phyloP scores from a whole-genome alignment of 179 eudicot genomes.

The Heliamphora pulchella region DNA sequence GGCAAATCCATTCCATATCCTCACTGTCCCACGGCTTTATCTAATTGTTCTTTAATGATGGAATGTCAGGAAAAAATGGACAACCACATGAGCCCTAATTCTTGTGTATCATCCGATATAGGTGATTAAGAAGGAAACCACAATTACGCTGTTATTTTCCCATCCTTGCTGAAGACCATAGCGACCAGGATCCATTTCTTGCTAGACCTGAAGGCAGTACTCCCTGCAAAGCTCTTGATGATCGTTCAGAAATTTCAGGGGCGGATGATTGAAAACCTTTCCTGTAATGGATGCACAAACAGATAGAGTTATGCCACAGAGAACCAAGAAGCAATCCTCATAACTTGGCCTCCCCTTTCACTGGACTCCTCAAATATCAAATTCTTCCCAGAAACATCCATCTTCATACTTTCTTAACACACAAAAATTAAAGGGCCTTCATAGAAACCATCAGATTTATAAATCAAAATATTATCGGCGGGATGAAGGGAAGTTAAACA shows the following conservation, averaged over 20 bases:
- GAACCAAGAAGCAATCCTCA: conserved; percentile 47
- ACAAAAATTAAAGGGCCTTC: conserved; percentile 21
- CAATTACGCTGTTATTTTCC: conserved; percentile 99
- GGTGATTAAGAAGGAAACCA: conserved; percentile 97
- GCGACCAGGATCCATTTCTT: conserved; percentile 92
- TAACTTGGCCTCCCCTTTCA: conserved; percentile 51
- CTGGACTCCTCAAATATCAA: conserved; percentile 38
- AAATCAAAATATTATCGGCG: conserved; percentile 17
- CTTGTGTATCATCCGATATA: conserved; percentile 83
- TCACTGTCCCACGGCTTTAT: conserved; percentile 84
- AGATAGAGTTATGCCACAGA: conserved; percentile 57
- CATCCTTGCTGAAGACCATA: conserved; percentile 99
- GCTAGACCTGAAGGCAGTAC: conserved; percentile 36
- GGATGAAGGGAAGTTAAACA: conserved; percentile 12
- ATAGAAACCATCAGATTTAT: conserved; percentile 19
- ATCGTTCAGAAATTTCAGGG: conserved; percentile 55
- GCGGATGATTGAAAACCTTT: conserved; percentile 53
- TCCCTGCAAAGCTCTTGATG: conserved; percentile 58
- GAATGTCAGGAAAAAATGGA: conserved; percentile 64
- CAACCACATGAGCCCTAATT: conserved; percentile 89
- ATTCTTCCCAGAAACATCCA: conserved; percentile 24
- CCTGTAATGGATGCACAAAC: conserved; percentile 94
- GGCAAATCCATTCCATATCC: conserved; percentile 96
- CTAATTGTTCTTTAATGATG: conserved; percentile 74
- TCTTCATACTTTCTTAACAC: conserved; percentile 20